Evolutionary conservation across 345 rosid genomes (phyloP).

Genomic region (Angophora floribunda): DNA sequence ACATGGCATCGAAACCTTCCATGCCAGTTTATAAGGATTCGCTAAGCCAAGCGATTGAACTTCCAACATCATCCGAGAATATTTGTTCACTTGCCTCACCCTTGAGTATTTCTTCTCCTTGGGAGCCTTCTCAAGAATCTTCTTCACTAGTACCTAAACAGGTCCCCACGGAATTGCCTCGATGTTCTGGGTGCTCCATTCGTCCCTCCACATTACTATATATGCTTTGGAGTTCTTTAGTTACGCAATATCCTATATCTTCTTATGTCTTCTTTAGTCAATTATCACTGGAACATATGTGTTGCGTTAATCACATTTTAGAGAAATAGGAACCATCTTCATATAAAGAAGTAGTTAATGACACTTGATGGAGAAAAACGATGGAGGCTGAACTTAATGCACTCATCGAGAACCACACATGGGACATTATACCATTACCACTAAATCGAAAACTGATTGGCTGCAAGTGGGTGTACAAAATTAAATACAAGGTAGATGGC

Average conservation of each 20-base stretch:
- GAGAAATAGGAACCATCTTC: neutral
- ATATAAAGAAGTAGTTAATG: no score
- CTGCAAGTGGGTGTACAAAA: no score
- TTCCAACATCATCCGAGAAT: neutral
- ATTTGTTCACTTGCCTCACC: neutral
- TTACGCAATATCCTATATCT: neutral
- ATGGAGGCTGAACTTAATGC: neutral
- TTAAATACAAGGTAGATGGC: no score
- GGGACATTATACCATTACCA: no score
- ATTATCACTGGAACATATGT: no score
- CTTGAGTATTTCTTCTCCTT: neutral
- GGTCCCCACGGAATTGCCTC: rapidly evolving
- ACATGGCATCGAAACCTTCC: neutral
- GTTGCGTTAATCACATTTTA: neutral
- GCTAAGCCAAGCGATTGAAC: neutral
- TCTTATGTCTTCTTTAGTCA: neutral
- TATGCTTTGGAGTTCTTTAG: no score
- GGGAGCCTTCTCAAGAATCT: neutral
- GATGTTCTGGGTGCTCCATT: neutral
- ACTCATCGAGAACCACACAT: no score
- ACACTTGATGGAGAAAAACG: neutral
- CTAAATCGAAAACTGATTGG: no score
- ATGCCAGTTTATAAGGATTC: neutral
- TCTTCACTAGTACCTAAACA: neutral
- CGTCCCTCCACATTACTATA: neutral